A percentile compares a stretch with the other conserved stretches of the same genome.
Conservation (phyloP, 257 asterid species). For the Ocimum tenuiflorum region DNA sequence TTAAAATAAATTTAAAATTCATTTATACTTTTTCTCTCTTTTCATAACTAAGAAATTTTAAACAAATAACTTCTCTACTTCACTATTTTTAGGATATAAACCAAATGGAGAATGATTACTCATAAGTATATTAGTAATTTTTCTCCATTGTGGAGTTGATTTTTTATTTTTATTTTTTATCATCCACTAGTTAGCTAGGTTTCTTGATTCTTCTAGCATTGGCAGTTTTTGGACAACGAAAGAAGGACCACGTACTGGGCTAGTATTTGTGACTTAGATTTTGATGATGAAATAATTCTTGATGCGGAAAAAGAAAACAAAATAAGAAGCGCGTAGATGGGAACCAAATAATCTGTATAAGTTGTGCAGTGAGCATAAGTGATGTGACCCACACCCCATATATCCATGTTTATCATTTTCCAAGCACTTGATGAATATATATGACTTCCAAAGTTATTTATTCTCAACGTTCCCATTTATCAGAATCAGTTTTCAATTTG, state of each 20-base stretch:
- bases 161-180: too few relatives aligned
- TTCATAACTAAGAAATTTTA: too few relatives aligned
- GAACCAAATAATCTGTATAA: not conserved
- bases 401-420: conserved; percentile 12
- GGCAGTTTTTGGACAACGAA: not conserved
- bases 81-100: too few relatives aligned
- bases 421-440: not conserved
- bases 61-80: too few relatives aligned
- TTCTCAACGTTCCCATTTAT: conserved; percentile 16
- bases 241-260: not conserved
- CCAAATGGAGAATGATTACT: too few relatives aligned
- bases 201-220: not conserved
- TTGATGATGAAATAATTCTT: not conserved
- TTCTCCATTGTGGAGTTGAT: not conserved
- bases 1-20: too few relatives aligned
- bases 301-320: not conserved
- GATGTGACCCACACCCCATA: not conserved
- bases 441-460: not conserved
- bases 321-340: not conserved
- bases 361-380: not conserved
- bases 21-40: too few relatives aligned
- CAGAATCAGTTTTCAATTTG: not conserved
- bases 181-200: not conserved
- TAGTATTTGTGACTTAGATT: not conserved
- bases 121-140: not conserved